Base-by-base conservation (phyloP, 2,329 filamentous ascomycete species). In the Colletotrichum neosansevieriae region DNA sequence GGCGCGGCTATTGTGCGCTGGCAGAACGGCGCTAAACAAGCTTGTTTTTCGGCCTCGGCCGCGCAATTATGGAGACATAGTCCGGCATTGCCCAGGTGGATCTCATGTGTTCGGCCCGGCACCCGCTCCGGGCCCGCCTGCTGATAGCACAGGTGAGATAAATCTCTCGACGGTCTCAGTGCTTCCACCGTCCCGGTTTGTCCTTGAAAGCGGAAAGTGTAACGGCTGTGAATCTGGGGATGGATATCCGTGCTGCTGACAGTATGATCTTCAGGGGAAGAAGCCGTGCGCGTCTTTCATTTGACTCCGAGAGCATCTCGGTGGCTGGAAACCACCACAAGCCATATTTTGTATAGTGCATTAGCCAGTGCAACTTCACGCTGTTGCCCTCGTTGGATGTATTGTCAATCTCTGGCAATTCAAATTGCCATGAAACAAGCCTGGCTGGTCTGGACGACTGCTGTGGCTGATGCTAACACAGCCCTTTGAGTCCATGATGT, bases 11-110 rank as follows among this genome's bases (percentile, higher is more conserved):
- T n/a, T 17, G 58, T 59, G 29, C 29, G 60, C 58, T 64, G 61
- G 47, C 49, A 65, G 13, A 45, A 44, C 61, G 65, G 65, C 65
- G 65, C 65, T 68, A 68, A 65, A 34, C 61, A 65, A 68, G 54
- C 65, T 68, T 68, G 54, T 68, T 68, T 68, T 63, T 53, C 57
- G 61, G 65, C 56, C 45, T 59, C 65, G 65, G 65, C 61, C 62
- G 54, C 49, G 32, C 54, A 38, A 50, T 47, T 60, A 56, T 56
- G 65, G 65, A 34, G 49, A 51, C 21, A 13, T 9, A 10, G 12
- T 57, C 61, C 53, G 61, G 40, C 21, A 19, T 36, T 54, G 34
- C 34, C 36, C 36, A 38, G 47, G 53, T 54, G 47, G 44, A 44
- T 29, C 42, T 50, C 32, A 40, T 49, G 47, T 53, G 47, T 7